Conservation (phyloP, 176 grass and related monocot genomes). For the Hyparrhenia diplandra region DNA sequence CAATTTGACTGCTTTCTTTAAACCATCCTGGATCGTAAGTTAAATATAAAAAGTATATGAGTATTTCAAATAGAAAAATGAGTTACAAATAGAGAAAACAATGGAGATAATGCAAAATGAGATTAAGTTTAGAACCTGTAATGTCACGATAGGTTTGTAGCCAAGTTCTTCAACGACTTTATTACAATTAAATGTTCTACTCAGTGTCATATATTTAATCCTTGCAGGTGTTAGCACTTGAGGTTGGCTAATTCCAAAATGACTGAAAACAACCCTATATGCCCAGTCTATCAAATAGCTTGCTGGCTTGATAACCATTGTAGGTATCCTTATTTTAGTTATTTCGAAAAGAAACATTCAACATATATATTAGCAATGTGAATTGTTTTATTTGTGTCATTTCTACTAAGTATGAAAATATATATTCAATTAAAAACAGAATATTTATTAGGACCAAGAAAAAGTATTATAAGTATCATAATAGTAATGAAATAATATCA, state of each 20-base stretch:
- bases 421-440: background rate
- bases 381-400: background rate
- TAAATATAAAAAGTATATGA: background rate
- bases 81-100: background rate
- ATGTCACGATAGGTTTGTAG: conserved; percentile 61
- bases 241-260: conserved; percentile 32
- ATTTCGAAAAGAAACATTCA: conserved; percentile 16
- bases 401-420: background rate
- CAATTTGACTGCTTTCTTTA: background rate
- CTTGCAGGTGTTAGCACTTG: conserved; percentile 49
- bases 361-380: background rate
- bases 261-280: conserved; percentile 33
- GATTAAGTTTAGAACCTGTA: conserved; percentile 35
- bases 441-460: background rate
- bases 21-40: background rate
- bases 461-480: too few relatives aligned
- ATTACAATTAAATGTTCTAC: conserved; percentile 52
- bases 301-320: conserved; percentile 42
- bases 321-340: conserved; percentile 55
- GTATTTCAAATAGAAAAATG: background rate
- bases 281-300: conserved; percentile 51
- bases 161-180: conserved; percentile 57
- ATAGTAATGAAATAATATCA: too few relatives aligned
- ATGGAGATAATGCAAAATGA: background rate
- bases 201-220: conserved; percentile 49